Evolutionary conservation across 2,329 filamentous ascomycete species (phyloP).

Genomic region (Aspergillus ochraceoroseus): DNA sequence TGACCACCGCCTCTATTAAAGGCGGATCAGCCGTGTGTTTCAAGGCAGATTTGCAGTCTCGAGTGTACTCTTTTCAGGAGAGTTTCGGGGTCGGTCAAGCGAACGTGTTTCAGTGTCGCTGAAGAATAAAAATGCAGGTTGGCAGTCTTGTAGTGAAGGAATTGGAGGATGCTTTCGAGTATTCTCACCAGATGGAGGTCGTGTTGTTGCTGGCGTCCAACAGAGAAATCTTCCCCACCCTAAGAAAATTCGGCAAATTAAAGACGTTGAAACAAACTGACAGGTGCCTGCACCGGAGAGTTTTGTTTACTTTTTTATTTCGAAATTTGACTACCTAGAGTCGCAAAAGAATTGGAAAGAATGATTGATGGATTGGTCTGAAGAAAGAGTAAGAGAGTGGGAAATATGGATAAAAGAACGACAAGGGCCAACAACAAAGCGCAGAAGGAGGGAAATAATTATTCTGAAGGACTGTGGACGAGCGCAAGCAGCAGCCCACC

Average conservation of each 20-base stretch:
- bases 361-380: too few relatives aligned
- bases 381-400: not conserved
- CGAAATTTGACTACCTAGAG: too few relatives aligned
- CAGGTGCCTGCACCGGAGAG: slow-evolving; percentile 3
- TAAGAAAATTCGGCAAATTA: slow-evolving; percentile 11
- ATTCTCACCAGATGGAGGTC: not conserved
- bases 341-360: too few relatives aligned
- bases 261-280: not conserved
- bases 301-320: not conserved
- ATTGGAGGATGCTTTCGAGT: not conserved
- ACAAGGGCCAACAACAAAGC: not conserved
- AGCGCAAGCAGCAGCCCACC: slow-evolving; percentile 3
- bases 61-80: too few relatives aligned
- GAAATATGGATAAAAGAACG: slow-evolving; percentile 4
- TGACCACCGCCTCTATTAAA: too few relatives aligned
- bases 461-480: not conserved
- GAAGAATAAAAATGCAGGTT: too few relatives aligned
- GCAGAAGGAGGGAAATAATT: slow-evolving; percentile 4
- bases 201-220: slow-evolving; percentile 4
- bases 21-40: too few relatives aligned
- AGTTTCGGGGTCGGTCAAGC: too few relatives aligned
- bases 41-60: too few relatives aligned
- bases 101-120: too few relatives aligned
- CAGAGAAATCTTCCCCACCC: slow-evolving; percentile 16
- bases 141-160: not conserved